Percentiles rank a stretch among this genome's conserved stretches.
Conservation (phyloP, 2,329 filamentous ascomycete genomes). For the Tolypocladium cylindrosporum region DNA sequence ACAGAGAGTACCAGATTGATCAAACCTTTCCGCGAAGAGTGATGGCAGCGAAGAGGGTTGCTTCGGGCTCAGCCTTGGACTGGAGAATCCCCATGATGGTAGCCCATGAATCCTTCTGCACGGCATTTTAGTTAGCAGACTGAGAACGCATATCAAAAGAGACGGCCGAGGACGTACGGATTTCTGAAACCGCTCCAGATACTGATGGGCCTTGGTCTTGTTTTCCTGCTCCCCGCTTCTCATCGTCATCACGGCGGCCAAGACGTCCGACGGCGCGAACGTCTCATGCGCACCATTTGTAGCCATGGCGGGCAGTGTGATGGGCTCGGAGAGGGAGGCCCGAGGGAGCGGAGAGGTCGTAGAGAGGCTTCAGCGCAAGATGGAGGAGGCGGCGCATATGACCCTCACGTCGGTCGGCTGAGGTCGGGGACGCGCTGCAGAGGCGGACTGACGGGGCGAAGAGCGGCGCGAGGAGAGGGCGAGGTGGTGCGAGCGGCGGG, state of each 20-base stretch:
- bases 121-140: background rate
- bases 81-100: constrained; percentile 80
- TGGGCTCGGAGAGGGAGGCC: background rate
- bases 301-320: constrained; percentile 45
- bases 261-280: constrained; percentile 66
- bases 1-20: background rate
- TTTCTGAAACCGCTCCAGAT: constrained; percentile 93
- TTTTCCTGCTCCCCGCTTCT: constrained; percentile 70
- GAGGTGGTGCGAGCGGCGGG: background rate
- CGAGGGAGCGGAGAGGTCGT: background rate
- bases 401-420: background rate
- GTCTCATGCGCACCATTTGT: constrained; percentile 53
- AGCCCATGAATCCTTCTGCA: constrained; percentile 80
- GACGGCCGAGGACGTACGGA: constrained; percentile 48
- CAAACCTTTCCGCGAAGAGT: constrained; percentile 93
- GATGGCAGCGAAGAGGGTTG: constrained; percentile 90
- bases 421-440: background rate
- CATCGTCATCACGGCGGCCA: constrained; percentile 87
- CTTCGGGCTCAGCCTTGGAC: constrained; percentile 69
- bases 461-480: background rate
- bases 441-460: background rate
- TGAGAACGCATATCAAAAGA: background rate
- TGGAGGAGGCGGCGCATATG: background rate
- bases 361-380: background rate
- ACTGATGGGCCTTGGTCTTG: constrained; percentile 87